Evolutionary conservation across 257 asterid genomes (phyloP), one percentile per base, ranked within the genome.

Genomic region (Gentiana macrophylla): DNA sequence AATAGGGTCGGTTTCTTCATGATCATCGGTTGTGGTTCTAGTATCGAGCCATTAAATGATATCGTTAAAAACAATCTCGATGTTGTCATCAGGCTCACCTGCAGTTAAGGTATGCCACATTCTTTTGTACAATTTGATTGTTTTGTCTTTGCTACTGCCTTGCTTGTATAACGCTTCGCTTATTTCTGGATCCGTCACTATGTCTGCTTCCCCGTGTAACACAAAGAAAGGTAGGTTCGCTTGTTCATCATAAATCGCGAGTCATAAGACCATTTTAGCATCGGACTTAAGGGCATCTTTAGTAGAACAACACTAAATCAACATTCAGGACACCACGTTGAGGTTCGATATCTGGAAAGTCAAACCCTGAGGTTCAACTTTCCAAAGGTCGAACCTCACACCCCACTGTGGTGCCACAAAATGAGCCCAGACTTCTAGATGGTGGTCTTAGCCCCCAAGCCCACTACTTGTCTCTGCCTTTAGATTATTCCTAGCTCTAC

Each of bases 121-220:
- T 61, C 94, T 95, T 0, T 84, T 83, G 56, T 91, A 87, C 37
- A 91, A 76, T 60, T 81, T 87, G 37, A 91, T 78, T 7, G 94
- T 91, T 81, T 79, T 91, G 94, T 91, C 95, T 8, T 4, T 37
- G 53, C 88, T 87, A 69, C 94, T 57, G 43, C 97, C 94, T 63
- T 44, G 65, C 8, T 78, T 74, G 55, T 84, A 87, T 12, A 91
- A 69, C 0, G 84, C 94, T 67, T 75, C 58, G 59, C 98, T 91
- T 67, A 87, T 83, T 64, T 81, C 94, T 0, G 98, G 97, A 43
- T 91, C 98, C 0, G 96, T 91, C 65, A 91, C 89, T 24, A 49
- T 87, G 66, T 91, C 98, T 4, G 87, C 92, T 60, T 91, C 93
- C 0, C 98, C 98, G 32, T 91, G 98, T 64, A 91, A 68, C 63